phyloP scores from a whole-genome alignment of 2,329 filamentous ascomycete species.

The Colletotrichum graminicola region DNA sequence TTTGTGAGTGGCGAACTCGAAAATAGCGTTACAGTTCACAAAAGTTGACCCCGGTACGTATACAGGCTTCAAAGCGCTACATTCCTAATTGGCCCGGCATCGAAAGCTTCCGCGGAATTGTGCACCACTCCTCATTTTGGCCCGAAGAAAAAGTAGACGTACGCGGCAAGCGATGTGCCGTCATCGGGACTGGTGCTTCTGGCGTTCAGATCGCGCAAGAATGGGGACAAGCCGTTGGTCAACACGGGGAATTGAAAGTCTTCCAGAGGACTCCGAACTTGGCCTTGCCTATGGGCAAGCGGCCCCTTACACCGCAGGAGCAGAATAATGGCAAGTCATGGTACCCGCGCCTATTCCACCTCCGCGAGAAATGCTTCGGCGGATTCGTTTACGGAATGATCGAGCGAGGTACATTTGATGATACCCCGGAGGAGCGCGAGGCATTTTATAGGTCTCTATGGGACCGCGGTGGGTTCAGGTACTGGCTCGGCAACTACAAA shows the following conservation, averaged over 20 bases:
- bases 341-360: constrained; percentile 65
- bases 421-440: constrained; percentile 62
- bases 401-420: constrained; percentile 68
- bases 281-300: constrained; percentile 67
- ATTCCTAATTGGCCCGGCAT: constrained; percentile 71
- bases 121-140: constrained; percentile 73
- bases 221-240: constrained; percentile 57
- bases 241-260: constrained; percentile 65
- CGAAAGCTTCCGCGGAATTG: constrained; percentile 68
- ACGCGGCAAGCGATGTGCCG: constrained; percentile 68
- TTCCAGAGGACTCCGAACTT: constrained; percentile 78
- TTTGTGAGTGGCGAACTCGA: constrained; percentile 53
- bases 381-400: constrained; percentile 70
- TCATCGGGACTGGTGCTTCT: constrained; percentile 74
- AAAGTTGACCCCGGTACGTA: not conserved
- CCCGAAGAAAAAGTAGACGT: constrained; percentile 68
- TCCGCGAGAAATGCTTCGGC: constrained; percentile 63
- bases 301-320: constrained; percentile 56
- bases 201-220: constrained; percentile 75
- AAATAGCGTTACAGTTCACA: not conserved
- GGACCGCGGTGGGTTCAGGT: constrained; percentile 65
- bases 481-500: constrained; percentile 66
- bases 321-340: constrained; percentile 60
- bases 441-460: constrained; percentile 63
- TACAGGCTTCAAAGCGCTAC: constrained; percentile 68